phyloP scores from a whole-genome alignment of 352 stramenopile genomes.

The Blastocystis sp. region DNA sequence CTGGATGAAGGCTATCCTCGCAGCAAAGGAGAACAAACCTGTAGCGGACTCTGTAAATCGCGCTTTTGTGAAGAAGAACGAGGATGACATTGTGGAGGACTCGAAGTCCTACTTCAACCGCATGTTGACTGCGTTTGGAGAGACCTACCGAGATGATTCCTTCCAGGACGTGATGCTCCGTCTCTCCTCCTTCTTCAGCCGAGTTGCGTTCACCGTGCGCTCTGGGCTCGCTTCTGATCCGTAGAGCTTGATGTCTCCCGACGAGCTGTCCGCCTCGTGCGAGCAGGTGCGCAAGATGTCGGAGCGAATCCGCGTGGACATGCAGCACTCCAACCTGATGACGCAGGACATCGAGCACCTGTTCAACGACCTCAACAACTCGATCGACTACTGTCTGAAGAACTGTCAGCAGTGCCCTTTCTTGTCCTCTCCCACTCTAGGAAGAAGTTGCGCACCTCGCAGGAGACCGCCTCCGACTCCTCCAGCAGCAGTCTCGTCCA shows the following conservation, averaged over 20 bases:
- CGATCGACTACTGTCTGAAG: conserved; percentile 43
- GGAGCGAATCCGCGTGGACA: neutral
- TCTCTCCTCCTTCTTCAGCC: conserved; percentile 23
- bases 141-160: neutral
- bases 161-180: conserved; percentile 53
- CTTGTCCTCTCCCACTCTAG: neutral
- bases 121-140: conserved; percentile 36
- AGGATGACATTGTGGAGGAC: conserved; percentile 21
- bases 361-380: conserved; percentile 13
- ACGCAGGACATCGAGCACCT: conserved; percentile 49
- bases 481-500: neutral
- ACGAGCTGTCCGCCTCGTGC: neutral
- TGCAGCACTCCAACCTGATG: conserved; percentile 51
- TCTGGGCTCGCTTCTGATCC: neutral
- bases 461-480: neutral
- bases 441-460: neutral
- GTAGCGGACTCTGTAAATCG: conserved; percentile 46
- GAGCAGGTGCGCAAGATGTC: conserved; percentile 53
- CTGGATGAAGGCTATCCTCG: conserved; percentile 42
- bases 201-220: conserved; percentile 23
- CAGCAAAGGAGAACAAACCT: conserved; percentile 57
- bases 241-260: neutral
- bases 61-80: conserved; percentile 52
- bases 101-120: conserved; percentile 43
- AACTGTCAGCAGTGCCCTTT: neutral